phyloP scores from a whole-genome alignment of 805 yeast genomes.

The Hanseniaspora lindneri region DNA sequence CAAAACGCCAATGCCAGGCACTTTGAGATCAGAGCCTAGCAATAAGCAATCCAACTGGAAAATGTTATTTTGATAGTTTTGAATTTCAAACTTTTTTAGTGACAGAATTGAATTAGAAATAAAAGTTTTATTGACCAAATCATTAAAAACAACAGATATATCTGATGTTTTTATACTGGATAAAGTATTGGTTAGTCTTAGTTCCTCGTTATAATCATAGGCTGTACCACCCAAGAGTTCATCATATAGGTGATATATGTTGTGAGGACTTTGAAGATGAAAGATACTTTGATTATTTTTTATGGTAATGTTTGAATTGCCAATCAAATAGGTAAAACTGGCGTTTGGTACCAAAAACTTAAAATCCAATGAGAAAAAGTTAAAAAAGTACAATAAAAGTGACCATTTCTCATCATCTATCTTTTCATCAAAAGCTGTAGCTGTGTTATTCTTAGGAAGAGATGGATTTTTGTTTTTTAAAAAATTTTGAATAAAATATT shows the following conservation, averaged over 20 bases:
- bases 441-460: background rate
- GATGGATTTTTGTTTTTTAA: background rate
- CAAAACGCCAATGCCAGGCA: background rate
- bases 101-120: background rate
- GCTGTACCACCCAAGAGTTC: slow-evolving; percentile 6
- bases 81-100: slow-evolving; percentile 9
- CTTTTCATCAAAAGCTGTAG: background rate
- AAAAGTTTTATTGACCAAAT: background rate
- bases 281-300: slow-evolving; percentile 11
- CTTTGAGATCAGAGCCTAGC: slow-evolving; percentile 1
- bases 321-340: slow-evolving; percentile 6
- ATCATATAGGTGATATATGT: slow-evolving; percentile 12
- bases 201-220: slow-evolving; percentile 5
- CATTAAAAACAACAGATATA: background rate
- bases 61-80: slow-evolving; percentile 14
- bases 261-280: slow-evolving; percentile 12
- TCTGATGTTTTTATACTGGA: slow-evolving; percentile 13
- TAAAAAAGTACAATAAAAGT: slow-evolving; percentile 2
- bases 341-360: slow-evolving; percentile 13
- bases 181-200: slow-evolving; percentile 9
- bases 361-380: slow-evolving; percentile 11
- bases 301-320: background rate
- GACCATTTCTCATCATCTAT: slow-evolving; percentile 3
- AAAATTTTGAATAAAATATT: slow-evolving; percentile 16
- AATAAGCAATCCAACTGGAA: slow-evolving; percentile 10